Base-by-base conservation (phyloP, 331 rosid genomes). In the Telfairia occidentalis region DNA sequence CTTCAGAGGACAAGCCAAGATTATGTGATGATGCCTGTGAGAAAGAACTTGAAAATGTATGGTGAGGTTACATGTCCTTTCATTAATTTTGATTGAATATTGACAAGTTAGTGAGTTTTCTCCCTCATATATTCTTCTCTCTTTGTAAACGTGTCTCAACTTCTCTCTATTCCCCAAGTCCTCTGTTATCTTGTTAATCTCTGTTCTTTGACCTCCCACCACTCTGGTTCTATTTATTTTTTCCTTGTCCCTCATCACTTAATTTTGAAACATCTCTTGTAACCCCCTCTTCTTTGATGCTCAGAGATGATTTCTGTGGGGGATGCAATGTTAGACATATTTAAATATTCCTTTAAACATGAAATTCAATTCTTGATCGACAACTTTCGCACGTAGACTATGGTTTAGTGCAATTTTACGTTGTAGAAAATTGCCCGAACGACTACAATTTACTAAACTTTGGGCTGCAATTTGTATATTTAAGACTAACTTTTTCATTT, bases 11-110 rank as follows among this genome's bases (percentile, higher is more conserved):
- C 30, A 94, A 94, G 82, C 97, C 96, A 9, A 87, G 58, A 81
- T 85, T 94, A 10, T 94, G 97, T 64, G 96, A 91, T 42, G 82
- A 74, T 5, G 43, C 84, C 78, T 94, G 98, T 77, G 96, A 89
- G 89, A 86, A 77, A 69, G 92, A 91, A 88, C 97, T 94, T 85
- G 98, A 91, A 91, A 91, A 94, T 94, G 97, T 91, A 88, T 84
- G 97, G 95, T 86, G 96, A 88, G 96, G 84, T 88, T 86, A 57
- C 86, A 80, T 55, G 30, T 49, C 78, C 49, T 83, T 83, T 80
- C 55, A 35, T 79, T 65, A 19, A 5, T 55, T 24, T 29, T 79
- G 37, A 28, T 52, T 34, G 15, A 29, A 16, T 32, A 60, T 30
- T 7, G 24, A 60, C 24, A 40, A 42, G 54, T 67, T 67, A 23